A percentile compares a stretch with the other conserved stretches of the same genome.
Evolutionary conservation across 1,284 basidiomycete genomes (phyloP).

Genomic region (Rhizoctonia solani): DNA sequence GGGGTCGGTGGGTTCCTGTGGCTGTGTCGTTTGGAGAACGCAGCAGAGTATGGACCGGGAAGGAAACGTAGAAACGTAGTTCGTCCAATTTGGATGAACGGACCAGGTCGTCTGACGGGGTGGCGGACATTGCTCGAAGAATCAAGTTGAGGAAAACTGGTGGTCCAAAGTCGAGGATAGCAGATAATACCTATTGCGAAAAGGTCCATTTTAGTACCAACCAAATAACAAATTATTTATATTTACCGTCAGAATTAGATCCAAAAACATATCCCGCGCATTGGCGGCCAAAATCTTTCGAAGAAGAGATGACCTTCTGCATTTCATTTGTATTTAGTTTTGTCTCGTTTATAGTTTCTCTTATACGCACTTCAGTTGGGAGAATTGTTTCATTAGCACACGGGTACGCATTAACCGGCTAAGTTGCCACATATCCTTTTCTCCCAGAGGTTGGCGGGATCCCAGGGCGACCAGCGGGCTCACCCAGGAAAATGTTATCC

Average conservation of each 20-base stretch:
- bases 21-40: no score
- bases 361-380: slow-evolving; percentile 23
- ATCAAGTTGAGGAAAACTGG: slow-evolving; percentile 27
- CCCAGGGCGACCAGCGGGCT: slow-evolving; percentile 35
- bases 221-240: slow-evolving; percentile 33
- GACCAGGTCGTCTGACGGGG: not conserved
- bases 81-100: slow-evolving; percentile 15
- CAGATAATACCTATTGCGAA: slow-evolving; percentile 11
- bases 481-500: slow-evolving; percentile 37
- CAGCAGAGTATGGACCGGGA: no score
- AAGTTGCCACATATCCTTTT: slow-evolving; percentile 37
- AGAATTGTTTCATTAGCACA: slow-evolving; percentile 34
- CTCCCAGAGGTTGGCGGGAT: slow-evolving; percentile 23
- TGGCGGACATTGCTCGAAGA: slow-evolving; percentile 6
- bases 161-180: slow-evolving; percentile 22
- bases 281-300: slow-evolving; percentile 24
- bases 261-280: no score
- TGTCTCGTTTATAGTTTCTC: no score
- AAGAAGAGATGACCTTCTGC: slow-evolving; percentile 33
- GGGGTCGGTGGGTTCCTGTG: not conserved
- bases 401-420: slow-evolving; percentile 29
- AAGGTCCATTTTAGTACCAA: not conserved
- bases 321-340: not conserved
- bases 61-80: slow-evolving; percentile 15
- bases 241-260: slow-evolving; percentile 34